These are phyloP conservation scores for Scedosporium boydii DNA, from an alignment of 2,329 filamentous ascomycete genomes.

Conservation along the genomic window DNA sequence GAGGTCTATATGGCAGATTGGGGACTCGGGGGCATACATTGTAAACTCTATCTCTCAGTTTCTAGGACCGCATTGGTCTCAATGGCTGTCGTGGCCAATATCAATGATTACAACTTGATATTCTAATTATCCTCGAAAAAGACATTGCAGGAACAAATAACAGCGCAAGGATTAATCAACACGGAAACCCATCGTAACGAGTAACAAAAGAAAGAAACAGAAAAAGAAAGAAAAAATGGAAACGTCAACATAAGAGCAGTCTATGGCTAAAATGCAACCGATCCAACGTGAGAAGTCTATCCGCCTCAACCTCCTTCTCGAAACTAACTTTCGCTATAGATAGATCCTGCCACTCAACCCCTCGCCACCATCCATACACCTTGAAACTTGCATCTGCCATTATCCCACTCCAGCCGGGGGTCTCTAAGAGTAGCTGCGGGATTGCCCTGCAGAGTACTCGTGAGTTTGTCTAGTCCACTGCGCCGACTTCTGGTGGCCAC, in stretches of 20 bases:
- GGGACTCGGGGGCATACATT: conserved; percentile 11
- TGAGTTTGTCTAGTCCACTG: not conserved
- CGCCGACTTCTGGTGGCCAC: not conserved
- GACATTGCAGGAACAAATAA: not conserved
- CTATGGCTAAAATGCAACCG: no score
- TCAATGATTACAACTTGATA: not conserved
- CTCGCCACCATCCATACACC: no score
- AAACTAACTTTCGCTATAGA: not conserved
- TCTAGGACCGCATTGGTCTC: not conserved
- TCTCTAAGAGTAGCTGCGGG: not conserved
- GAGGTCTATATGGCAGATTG: conserved; percentile 18
- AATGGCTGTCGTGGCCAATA: conserved; percentile 2
- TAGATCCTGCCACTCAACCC: not conserved
- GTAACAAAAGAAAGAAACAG: no score
- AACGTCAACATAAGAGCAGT: no score
- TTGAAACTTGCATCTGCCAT: not conserved
- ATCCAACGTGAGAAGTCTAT: no score
- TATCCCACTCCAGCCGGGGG: not conserved
- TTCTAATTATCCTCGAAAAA: not conserved
- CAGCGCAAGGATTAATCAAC: no score
- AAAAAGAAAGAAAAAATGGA: no score
- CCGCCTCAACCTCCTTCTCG: no score
- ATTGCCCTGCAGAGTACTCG: not conserved
- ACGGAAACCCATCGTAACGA: no score
- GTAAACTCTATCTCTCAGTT: not conserved